phyloP scores from a whole-genome alignment of 2,329 filamentous ascomycete genomes.

The Fusarium sp. region DNA sequence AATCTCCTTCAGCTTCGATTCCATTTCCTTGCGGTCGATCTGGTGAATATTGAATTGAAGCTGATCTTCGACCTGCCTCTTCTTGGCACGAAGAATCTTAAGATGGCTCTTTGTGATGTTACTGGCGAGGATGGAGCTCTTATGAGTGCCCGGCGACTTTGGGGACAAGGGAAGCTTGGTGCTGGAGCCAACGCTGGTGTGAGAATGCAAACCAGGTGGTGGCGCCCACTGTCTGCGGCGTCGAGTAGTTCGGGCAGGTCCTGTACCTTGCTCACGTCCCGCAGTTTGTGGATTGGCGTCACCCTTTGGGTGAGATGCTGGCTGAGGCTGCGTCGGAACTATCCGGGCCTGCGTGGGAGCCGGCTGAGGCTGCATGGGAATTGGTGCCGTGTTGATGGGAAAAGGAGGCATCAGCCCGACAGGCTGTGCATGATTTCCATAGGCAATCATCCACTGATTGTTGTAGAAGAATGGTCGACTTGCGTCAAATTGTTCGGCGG shows the following conservation, averaged over 20 bases:
- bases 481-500: slow-evolving; percentile 57
- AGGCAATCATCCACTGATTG: slow-evolving; percentile 54
- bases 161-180: neutral
- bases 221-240: slow-evolving; percentile 5
- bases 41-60: slow-evolving; percentile 68
- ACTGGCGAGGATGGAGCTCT: slow-evolving; percentile 58
- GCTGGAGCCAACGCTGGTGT: neutral
- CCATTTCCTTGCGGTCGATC: slow-evolving; percentile 64
- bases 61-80: slow-evolving; percentile 65
- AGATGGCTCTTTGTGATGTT: slow-evolving; percentile 68
- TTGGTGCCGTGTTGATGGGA: slow-evolving; percentile 20
- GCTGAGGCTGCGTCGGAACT: neutral
- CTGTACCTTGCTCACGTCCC: neutral
- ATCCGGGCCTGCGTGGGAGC: slow-evolving; percentile 5
- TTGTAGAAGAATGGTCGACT: slow-evolving; percentile 56
- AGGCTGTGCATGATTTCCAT: slow-evolving; percentile 40
- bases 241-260: slow-evolving; percentile 4
- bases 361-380: slow-evolving; percentile 28
- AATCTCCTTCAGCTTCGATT: slow-evolving; percentile 53
- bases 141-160: neutral
- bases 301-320: neutral
- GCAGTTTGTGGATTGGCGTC: neutral
- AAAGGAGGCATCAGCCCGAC: slow-evolving; percentile 32
- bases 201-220: slow-evolving; percentile 7
- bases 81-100: slow-evolving; percentile 57